phyloP scores from a whole-genome alignment of 2,329 filamentous ascomycete genomes.

The Fusarium dlaminii region DNA sequence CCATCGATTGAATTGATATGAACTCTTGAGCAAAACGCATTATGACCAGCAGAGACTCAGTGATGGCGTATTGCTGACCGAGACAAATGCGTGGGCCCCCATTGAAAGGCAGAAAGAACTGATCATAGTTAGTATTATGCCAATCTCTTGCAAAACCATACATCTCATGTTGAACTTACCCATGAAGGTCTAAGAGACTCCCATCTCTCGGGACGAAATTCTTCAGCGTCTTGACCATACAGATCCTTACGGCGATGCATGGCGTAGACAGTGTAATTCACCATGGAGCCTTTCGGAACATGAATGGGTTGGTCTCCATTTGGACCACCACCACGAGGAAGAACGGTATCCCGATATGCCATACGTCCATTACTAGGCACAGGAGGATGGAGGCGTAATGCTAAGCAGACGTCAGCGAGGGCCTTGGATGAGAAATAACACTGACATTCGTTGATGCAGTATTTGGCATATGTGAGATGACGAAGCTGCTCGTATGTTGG shows the following conservation, averaged over 20 bases:
- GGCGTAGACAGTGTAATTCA: neutral
- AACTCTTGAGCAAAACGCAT: neutral
- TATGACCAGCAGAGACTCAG: neutral
- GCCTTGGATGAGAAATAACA: neutral
- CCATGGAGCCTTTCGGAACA: neutral
- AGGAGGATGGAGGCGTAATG: neutral
- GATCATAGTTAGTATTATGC: neutral
- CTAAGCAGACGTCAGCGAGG: neutral
- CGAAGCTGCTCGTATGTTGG: neutral
- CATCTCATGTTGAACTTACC: neutral
- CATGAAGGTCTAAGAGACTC: neutral
- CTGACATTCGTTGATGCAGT: neutral
- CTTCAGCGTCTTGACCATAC: neutral
- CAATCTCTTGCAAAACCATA: too few relatives aligned
- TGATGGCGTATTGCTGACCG: neutral
- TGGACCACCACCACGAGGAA: neutral
- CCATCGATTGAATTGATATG: neutral
- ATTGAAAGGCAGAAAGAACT: neutral
- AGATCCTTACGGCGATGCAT: neutral
- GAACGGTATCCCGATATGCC: neutral
- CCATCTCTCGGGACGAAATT: neutral
- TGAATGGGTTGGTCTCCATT: neutral
- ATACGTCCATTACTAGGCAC: neutral
- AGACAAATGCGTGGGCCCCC: neutral
- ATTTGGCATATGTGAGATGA: neutral